Evolutionary conservation across 352 stramenopile species (phyloP), one percentile per base, ranked within the genome.

Genomic region (Globisporangium acanthophoron): DNA sequence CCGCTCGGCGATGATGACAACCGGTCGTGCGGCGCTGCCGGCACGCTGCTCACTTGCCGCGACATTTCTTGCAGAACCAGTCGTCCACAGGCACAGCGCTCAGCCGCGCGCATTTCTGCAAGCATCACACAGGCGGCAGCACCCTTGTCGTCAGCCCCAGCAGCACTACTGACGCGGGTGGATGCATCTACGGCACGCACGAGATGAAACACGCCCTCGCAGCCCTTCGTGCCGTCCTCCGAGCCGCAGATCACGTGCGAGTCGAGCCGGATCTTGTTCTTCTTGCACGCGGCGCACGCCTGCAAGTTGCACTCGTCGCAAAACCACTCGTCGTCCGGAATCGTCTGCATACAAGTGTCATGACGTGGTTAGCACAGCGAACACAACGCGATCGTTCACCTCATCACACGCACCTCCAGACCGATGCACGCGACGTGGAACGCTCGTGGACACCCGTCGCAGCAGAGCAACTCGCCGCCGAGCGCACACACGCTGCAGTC

Each of bases 371-470:
- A 41, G 61, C 44, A 6, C 41, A 48, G 37, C 27, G 29, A 12
- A 18, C 5, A 41, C 20, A 27, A 8, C 13, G 15, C 18, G 11
- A 33, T 31, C 41, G 21, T 39, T 54, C 24, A 6, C 21, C 0
- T 1, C 33, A 31, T 6, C 9, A 43, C 31, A 44, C 65, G n/a
- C 66, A 72, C 76, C 58, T 72, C 69, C 5, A 93, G 57, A 5
- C 73, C 69, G 46, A 94, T 82, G 53, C 94, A 98, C 35, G 81
- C 77, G 6, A 81, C 59, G 72, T 98, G 95, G 70, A 97, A 98
- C 7, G 90, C 83, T 45, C 90, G 74, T 3, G 93, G 93, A 58
- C 95, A 98, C 15, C 84, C 87, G 59, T 95, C 88, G 60, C 95
- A 98, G 65, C 85, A 95, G 1, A 97, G 69, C 18, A 97, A 44